Base-by-base conservation (phyloP, 2,329 filamentous ascomycete species). In the Aspergillus felis region DNA sequence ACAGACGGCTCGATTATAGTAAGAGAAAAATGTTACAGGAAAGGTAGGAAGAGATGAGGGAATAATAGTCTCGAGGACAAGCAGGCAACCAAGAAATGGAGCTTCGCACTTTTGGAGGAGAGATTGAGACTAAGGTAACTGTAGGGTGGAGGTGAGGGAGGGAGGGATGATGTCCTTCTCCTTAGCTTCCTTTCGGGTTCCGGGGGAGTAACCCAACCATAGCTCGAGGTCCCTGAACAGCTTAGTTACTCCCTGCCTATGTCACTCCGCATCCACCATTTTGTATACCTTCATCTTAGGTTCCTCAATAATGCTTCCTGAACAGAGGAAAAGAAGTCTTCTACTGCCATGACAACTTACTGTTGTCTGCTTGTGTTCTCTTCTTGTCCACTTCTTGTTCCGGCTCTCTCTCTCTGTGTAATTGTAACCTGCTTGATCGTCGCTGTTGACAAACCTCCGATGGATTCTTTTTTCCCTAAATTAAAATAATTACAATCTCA, bases 401-500 rank as follows among this genome's bases (percentile, higher is more conserved):
- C 14, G 2, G 32, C 32, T 17, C 5, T 38, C 32, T 38, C 32
- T 14, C 10, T 14, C 29, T 35, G 12, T 17, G 12, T 35, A 17
- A 38, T 38, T 38, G 5, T 35, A 17, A 17, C 32, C 32, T 38
- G 14, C 32, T 38, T 38, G 14, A 35, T 51, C 12, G 14, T 20
- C 8, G 17, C 12, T 10, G 1, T 8, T 3, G 14, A 28, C 17
- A 12, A 51, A 24, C 7, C 14, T 51, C 49, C 24, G 44, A n/a
- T 50, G n/a, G 27, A 28, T 28, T 20, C 3, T 17, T 8, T 25
- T 29, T 4, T 29, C 10, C 28, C 20, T 28, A 44, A 44, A 41
- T 12, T 24, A 41, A 48, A 32, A 53, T 65, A 67, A 64, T 66
- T 67, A 67, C 62, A 66, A 64, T 49, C 12, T 44, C 38, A 38